A percentile compares a stretch with the other conserved stretches of the same genome.
These are phyloP conservation scores for Trichophyton mentagrophytes DNA, from an alignment of 2,329 filamentous ascomycete genomes.

Conservation along the genomic window DNA sequence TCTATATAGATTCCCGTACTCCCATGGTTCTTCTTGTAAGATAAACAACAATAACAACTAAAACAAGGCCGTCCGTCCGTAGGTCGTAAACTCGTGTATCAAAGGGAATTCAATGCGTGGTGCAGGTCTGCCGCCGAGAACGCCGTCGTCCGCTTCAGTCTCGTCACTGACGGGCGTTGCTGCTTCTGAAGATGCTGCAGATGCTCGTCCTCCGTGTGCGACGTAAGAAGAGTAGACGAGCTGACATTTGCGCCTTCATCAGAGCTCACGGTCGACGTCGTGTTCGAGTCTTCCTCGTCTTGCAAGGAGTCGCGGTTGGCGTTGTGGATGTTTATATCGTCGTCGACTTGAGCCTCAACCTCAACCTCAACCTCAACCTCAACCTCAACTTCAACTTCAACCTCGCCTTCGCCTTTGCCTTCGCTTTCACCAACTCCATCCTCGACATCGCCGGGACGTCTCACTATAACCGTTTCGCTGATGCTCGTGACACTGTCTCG, in stretches of 20 bases:
- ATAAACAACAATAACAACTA: background rate
- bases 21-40: background rate
- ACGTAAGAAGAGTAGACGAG: constrained; percentile 10
- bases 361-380: background rate
- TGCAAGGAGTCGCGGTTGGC: background rate
- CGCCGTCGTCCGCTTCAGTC: background rate
- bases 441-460: background rate
- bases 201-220: constrained; percentile 3
- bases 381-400: background rate
- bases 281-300: background rate
- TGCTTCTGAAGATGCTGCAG: background rate
- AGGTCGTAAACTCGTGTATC: background rate
- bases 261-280: background rate
- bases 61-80: background rate
- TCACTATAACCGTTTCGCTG: background rate
- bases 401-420: background rate
- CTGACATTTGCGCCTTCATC: constrained; percentile 5
- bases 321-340: too few relatives aligned
- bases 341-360: too few relatives aligned
- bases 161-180: background rate
- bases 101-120: background rate
- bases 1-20: background rate
- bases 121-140: background rate
- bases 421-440: background rate
- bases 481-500: constrained; percentile 4